A percentile compares a stretch with the other conserved stretches of the same genome.
Evolutionary conservation across 495 filamentous ascomycete species (phyloP).

Genomic region (Zalerion maritima): DNA sequence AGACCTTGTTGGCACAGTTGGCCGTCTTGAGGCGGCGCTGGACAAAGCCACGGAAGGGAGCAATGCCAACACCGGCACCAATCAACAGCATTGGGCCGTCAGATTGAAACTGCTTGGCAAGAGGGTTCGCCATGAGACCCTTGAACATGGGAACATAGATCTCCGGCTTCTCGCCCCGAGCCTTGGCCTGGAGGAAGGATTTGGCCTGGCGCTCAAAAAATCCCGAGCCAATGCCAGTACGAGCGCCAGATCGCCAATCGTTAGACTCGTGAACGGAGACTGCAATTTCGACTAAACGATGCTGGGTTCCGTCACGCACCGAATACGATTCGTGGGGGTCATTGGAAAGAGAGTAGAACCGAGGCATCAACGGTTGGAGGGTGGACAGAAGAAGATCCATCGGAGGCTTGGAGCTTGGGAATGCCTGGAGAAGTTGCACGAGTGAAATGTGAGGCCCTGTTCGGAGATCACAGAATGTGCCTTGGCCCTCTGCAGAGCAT

Average conservation of each 20-base stretch:
- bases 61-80: constrained; percentile 91
- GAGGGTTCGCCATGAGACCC: constrained; percentile 93
- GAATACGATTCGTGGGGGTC: constrained; percentile 76
- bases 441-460: constrained; percentile 76
- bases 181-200: constrained; percentile 48
- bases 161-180: constrained; percentile 38
- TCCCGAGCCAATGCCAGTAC: constrained; percentile 64
- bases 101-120: constrained; percentile 73
- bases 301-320: constrained; percentile 49
- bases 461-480: constrained; percentile 86
- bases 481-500: constrained; percentile 80
- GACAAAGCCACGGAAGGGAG: constrained; percentile 93
- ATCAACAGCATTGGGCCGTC: constrained; percentile 97
- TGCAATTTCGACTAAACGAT: constrained; percentile 82
- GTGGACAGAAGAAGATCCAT: constrained; percentile 66
- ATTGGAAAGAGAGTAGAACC: constrained; percentile 95
- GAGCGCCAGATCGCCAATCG: constrained; percentile 57
- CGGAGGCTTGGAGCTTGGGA: constrained; percentile 80
- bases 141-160: constrained; percentile 91
- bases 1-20: constrained; percentile 98
- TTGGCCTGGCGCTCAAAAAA: constrained; percentile 74
- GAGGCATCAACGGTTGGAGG: constrained; percentile 79
- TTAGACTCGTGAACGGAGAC: constrained; percentile 80
- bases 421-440: constrained; percentile 74
- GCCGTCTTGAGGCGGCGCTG: constrained; percentile 87